Conservation (phyloP, 1,284 basidiomycete species). For the Rhodofomes roseus region DNA sequence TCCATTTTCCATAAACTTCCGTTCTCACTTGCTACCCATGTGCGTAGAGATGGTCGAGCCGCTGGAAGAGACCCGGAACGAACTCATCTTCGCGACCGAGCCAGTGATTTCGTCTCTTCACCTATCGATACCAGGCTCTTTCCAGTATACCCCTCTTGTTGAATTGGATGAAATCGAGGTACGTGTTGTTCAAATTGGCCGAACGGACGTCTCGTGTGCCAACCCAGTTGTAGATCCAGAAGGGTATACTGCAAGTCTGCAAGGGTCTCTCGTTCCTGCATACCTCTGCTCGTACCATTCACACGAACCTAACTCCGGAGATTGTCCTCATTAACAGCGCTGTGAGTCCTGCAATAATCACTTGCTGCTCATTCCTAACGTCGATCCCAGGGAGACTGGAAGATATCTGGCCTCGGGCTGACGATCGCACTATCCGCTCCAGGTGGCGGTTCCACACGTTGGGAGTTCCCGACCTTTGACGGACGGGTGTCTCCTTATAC, state of each 20-base stretch:
- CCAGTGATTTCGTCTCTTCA: constrained; percentile 77
- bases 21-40: neutral
- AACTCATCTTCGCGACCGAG: constrained; percentile 93
- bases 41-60: constrained; percentile 91
- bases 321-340: constrained; percentile 84
- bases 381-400: constrained; percentile 90
- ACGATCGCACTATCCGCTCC: constrained; percentile 75
- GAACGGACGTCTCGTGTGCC: neutral
- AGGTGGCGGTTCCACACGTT: constrained; percentile 74
- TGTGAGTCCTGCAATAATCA: constrained; percentile 43
- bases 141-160: constrained; percentile 51
- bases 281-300: constrained; percentile 86
- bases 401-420: constrained; percentile 86
- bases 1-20: too few relatives aligned
- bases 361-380: neutral
- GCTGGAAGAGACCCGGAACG: constrained; percentile 88
- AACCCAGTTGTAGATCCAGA: constrained; percentile 73
- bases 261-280: constrained; percentile 94
- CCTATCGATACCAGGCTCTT: constrained; percentile 65
- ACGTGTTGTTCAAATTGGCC: constrained; percentile 19
- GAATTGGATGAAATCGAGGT: constrained; percentile 92
- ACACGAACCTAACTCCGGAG: constrained; percentile 88
- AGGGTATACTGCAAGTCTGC: constrained; percentile 91
- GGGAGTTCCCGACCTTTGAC: constrained; percentile 90
- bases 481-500: constrained; percentile 76